A percentile compares a stretch with the other conserved stretches of the same genome.
These are phyloP conservation scores for Cyclostephanos tholiformis DNA, from an alignment of 108 stramenopile genomes.

Conservation along the genomic window DNA sequence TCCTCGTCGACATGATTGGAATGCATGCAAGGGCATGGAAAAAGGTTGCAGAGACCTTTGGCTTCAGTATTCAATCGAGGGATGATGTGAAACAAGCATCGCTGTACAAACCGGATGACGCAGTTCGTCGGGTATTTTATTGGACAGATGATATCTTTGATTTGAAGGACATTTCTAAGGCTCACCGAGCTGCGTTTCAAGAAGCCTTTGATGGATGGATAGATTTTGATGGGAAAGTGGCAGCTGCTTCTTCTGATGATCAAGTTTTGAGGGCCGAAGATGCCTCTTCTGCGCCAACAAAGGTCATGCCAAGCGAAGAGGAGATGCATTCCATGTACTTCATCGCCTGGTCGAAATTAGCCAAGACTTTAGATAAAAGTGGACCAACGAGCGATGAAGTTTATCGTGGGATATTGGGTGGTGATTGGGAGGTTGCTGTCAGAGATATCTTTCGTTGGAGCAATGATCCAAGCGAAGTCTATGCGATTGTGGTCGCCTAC, in stretches of 20 bases:
- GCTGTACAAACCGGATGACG: slow-evolving; percentile 60
- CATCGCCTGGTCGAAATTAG: slow-evolving; percentile 61
- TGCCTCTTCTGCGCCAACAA: neutral
- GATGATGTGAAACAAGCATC: slow-evolving; percentile 64
- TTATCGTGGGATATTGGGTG: slow-evolving; percentile 39
- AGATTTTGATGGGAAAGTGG: slow-evolving; percentile 12
- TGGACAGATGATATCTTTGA: slow-evolving; percentile 69
- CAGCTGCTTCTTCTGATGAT: slow-evolving; percentile 22
- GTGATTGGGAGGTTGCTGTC: slow-evolving; percentile 59
- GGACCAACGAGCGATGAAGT: slow-evolving; percentile 58
- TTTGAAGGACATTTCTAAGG: slow-evolving; percentile 45
- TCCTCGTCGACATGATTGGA: slow-evolving; percentile 71
- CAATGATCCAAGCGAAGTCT: slow-evolving; percentile 44
- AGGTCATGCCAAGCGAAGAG: slow-evolving; percentile 38
- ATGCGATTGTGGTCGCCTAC: slow-evolving; percentile 51
- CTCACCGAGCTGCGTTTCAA: slow-evolving; percentile 49
- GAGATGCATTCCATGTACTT: slow-evolving; percentile 35
- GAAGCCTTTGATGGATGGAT: slow-evolving; percentile 65
- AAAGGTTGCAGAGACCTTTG: slow-evolving; percentile 59
- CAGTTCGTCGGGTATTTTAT: slow-evolving; percentile 61
- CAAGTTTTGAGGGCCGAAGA: slow-evolving; percentile 15
- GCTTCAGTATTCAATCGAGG: slow-evolving; percentile 44
- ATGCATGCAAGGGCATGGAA: slow-evolving; percentile 73
- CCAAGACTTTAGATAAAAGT: slow-evolving; percentile 40
- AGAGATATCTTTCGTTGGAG: slow-evolving; percentile 65